Base-by-base conservation (phyloP, 371 early-diverging fungal genomes). In the Haplosporangium sp. region DNA sequence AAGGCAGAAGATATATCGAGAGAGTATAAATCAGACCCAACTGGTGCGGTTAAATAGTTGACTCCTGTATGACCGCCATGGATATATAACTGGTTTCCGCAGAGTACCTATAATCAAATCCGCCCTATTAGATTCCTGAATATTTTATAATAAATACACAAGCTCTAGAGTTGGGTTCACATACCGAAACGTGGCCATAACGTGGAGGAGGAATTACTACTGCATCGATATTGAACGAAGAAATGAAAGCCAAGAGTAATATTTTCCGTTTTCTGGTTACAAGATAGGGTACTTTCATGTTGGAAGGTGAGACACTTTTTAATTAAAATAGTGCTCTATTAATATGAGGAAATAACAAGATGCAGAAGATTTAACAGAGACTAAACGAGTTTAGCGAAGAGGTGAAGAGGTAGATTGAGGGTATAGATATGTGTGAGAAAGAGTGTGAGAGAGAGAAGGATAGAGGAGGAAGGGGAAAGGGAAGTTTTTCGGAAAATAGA, bases 31-130 rank as follows among this genome's bases (percentile, higher is more conserved):
- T 79, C 81, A 20, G 74, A 70, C 42, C 81, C 81, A 6, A 79
- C 55, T 5, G 81, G 81, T 10, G 81, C 81, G 10, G 81, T 65
- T 11, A 67, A 6, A 4, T 71, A 71, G 40, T 79, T 74, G 39
- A 79, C 74, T n/a, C 74, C 81, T 56, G 81, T 79, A 44, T 74
- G 81, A 11, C 81, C 81, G 1, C 81, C 81, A 40, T 79, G 81
- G n/a, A 79, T 61, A 37, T 69, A 79, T 6, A 79, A 60, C 52
- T 63, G 66, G 38, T 67, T 67, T 20, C 81, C 81, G 15, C 81
- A 67, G 15, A 79, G 65, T 4, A 74, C 59, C 81, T 79, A 48
- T 4, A 42, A 47, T 19, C 27, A 60, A 50, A 10, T 11, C 6
- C 11, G 53, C 20, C 3, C n/a, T 4, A n/a, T 34, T 27, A 27